Conservation (phyloP, 2,329 filamentous ascomycete species). For the Colletotrichum tanaceti region DNA sequence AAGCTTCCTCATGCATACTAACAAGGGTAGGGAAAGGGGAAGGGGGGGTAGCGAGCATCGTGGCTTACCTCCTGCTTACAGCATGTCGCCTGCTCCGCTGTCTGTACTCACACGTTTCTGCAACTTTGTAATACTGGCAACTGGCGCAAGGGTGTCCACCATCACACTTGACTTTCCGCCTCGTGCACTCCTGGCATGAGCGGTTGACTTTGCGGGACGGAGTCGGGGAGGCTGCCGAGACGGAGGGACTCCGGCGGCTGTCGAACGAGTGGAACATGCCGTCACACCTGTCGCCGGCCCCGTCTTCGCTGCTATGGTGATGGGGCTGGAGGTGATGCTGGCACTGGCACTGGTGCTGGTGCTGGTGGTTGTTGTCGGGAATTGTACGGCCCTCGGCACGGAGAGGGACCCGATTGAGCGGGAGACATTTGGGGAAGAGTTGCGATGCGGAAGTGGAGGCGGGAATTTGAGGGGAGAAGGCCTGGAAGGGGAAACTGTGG, state of each 20-base stretch:
- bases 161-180: conserved; percentile 54
- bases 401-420: conserved; percentile 1
- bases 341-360: conserved; percentile 2
- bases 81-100: conserved; percentile 48
- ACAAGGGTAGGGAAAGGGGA: too few species aligned
- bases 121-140: conserved; percentile 50
- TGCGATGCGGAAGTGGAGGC: conserved; percentile 20
- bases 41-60: neutral
- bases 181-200: conserved; percentile 46
- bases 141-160: conserved; percentile 53
- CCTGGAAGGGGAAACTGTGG: conserved; percentile 22
- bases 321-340: neutral
- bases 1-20: too few species aligned
- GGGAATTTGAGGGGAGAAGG: conserved; percentile 1
- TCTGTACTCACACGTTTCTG: conserved; percentile 46
- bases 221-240: conserved; percentile 1
- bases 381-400: conserved; percentile 18
- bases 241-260: conserved; percentile 27
- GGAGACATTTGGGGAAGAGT: conserved; percentile 23
- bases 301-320: neutral
- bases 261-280: conserved; percentile 38
- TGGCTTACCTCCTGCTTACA: conserved; percentile 46
- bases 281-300: neutral
- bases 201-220: conserved; percentile 42
- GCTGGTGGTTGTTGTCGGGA: conserved; percentile 25